Evolutionary conservation across 2,329 filamentous ascomycete genomes (phyloP).

Genomic region (Chaetomium sp.): DNA sequence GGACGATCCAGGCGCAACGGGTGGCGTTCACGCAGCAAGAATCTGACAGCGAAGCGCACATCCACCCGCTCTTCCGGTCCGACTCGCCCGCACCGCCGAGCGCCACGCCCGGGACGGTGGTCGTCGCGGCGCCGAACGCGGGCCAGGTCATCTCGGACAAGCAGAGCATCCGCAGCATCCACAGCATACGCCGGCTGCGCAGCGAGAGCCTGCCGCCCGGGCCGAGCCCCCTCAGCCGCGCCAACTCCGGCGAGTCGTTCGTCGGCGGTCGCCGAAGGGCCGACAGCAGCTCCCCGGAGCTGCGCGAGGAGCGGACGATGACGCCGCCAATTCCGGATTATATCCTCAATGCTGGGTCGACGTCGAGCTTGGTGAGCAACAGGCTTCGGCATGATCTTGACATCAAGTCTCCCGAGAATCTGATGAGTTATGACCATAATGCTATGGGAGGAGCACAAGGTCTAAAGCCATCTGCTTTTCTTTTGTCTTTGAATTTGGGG

Average conservation of each 20-base stretch:
- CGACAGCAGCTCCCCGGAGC: constrained; percentile 33
- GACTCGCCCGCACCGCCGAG: constrained; percentile 70
- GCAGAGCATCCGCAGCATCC: constrained; percentile 53
- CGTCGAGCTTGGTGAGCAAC: constrained; percentile 46
- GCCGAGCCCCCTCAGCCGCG: constrained; percentile 53
- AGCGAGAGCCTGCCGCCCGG: constrained; percentile 56
- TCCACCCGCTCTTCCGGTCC: constrained; percentile 76
- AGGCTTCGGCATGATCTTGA: neutral
- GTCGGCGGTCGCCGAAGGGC: constrained; percentile 23
- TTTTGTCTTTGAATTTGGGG: neutral
- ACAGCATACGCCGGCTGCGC: constrained; percentile 54
- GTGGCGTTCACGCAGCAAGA: constrained; percentile 41
- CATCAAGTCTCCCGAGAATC: neutral
- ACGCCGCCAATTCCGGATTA: constrained; percentile 65
- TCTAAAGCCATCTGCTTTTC: neutral
- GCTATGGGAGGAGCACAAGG: neutral
- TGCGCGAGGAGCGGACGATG: constrained; percentile 49
- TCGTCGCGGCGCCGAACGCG: constrained; percentile 69
- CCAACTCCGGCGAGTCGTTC: constrained; percentile 55
- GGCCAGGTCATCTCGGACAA: constrained; percentile 63
- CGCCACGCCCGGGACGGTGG: constrained; percentile 68
- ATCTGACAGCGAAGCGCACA: constrained; percentile 63
- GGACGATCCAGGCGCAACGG: constrained; percentile 39
- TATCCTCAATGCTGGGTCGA: constrained; percentile 57
- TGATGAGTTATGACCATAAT: constrained; percentile 13